Percentiles rank a stretch among this genome's conserved stretches.
These are phyloP conservation scores for Fraxinus americana DNA, from an alignment of 257 asterid genomes.

Conservation along the genomic window DNA sequence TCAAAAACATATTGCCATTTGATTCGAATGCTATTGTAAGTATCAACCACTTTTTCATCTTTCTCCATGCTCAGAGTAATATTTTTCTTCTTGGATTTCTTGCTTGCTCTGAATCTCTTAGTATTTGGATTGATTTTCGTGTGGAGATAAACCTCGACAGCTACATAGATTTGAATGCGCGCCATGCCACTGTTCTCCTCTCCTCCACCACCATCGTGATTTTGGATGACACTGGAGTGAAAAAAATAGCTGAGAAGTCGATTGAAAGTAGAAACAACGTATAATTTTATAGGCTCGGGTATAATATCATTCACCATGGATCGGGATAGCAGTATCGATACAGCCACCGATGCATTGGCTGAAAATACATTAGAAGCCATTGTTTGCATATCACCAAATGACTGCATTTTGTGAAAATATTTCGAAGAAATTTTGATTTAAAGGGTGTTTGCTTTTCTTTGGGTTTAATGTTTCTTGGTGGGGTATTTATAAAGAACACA, in stretches of 20 bases:
- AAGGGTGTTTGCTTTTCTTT: background rate
- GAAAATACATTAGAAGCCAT: conserved; percentile 60
- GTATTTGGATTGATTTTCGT: conserved; percentile 55
- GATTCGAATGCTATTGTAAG: conserved; percentile 30
- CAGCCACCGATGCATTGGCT: conserved; percentile 78
- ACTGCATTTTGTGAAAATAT: conserved; percentile 24
- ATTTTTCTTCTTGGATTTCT: conserved; percentile 48
- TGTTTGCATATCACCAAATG: conserved; percentile 51
- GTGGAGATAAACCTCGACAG: conserved; percentile 69
- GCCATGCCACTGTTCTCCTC: conserved; percentile 57
- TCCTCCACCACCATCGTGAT: conserved; percentile 69
- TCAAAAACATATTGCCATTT: conserved; percentile 57
- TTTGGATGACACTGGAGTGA: conserved; percentile 31
- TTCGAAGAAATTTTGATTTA: background rate
- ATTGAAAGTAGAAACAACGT: conserved; percentile 28
- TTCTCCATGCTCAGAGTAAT: conserved; percentile 58
- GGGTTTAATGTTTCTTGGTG: conserved; percentile 22
- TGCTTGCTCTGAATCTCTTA: conserved; percentile 51
- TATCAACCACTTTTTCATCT: conserved; percentile 46
- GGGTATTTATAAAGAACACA: too few relatives aligned
- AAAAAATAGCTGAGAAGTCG: conserved; percentile 28
- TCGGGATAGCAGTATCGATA: conserved; percentile 66
- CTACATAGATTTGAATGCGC: conserved; percentile 66
- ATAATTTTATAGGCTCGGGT: conserved; percentile 44
- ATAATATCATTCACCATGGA: conserved; percentile 60